A percentile compares a stretch with the other conserved stretches of the same genome.
Conservation (phyloP, 1,284 basidiomycete species). For the Cronartium quercuum region DNA sequence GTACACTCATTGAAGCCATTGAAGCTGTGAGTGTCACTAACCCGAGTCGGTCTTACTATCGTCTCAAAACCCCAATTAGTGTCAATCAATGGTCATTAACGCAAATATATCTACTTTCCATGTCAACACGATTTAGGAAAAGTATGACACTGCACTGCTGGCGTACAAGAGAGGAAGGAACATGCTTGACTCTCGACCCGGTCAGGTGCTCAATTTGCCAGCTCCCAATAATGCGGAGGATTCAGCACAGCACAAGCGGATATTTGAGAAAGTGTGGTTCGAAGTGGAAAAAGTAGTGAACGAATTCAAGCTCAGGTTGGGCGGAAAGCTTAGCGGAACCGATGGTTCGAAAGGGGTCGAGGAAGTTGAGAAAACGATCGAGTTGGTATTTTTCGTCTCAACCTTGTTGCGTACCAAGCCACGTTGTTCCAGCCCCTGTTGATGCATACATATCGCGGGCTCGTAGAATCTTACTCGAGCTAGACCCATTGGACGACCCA, state of each 20-base stretch:
- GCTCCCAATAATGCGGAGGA: slow-evolving; percentile 57
- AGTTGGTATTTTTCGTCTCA: slow-evolving; percentile 56
- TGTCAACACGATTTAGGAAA: slow-evolving; percentile 57
- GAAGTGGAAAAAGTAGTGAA: slow-evolving; percentile 91
- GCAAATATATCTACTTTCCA: slow-evolving; percentile 1
- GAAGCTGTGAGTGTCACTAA: slow-evolving; percentile 61
- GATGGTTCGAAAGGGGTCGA: slow-evolving; percentile 63
- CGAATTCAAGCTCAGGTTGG: slow-evolving; percentile 76
- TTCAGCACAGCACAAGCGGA: slow-evolving; percentile 72
- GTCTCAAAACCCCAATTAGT: slow-evolving; percentile 12
- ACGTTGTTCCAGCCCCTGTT: slow-evolving; percentile 19
- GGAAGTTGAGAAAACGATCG: slow-evolving; percentile 93
- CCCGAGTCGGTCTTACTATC: slow-evolving; percentile 7
- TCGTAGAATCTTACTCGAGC: slow-evolving; percentile 59
- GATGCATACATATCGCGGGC: slow-evolving; percentile 56
- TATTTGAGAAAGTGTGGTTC: slow-evolving; percentile 93
- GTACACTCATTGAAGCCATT: slow-evolving; percentile 81
- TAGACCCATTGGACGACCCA: slow-evolving; percentile 74
- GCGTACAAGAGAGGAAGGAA: slow-evolving; percentile 98
- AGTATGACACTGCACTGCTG: slow-evolving; percentile 84
- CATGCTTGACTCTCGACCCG: slow-evolving; percentile 76
- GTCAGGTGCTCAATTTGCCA: slow-evolving; percentile 60
- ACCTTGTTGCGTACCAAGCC: background rate
- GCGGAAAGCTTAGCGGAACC: slow-evolving; percentile 70
- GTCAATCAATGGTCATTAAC: slow-evolving; percentile 2